Evolutionary conservation across 768 basidiomycete genomes (phyloP), one percentile per base, ranked within the genome.

Genomic region (Brasilioporus rufonigricans): DNA sequence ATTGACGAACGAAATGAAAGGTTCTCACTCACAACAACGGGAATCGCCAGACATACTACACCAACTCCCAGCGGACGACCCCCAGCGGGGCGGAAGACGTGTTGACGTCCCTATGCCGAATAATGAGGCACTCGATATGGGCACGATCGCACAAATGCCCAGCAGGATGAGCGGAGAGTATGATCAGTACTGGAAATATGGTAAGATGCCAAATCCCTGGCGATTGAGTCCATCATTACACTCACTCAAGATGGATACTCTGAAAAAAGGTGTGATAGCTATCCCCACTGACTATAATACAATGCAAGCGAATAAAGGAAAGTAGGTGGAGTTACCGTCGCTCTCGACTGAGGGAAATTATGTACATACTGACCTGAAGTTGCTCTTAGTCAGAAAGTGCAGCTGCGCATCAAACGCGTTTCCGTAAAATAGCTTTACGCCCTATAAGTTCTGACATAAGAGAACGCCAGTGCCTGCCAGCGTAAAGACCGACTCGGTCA

Each of bases 231-330:
- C n/a, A 18, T n/a, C 29, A 18, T 11, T 7, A 11, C 13, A 52
- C 70, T 57, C 44, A 71, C 70, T 27, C 23, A 68, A 68, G 27
- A 60, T 5, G 27, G 52, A 43, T 11, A 33, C 27, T 51, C 68
- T 63, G 41, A 71, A n/a, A 32, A 44, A 63, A 57, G 61, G 58
- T 66, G 66, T 53, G 66, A 59, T 16, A 19, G 59, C 61, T 64
- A 65, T 65, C 45, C 54, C 58, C 4, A 31, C 48, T 46, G 46
- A 29, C 48, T 50, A 56, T 19, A 27, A 27, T 19, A 19, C 12
- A 18, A 48, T 43, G 41, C 46, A 48, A 44, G 39, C 5, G 56
- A 11, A 45, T 29, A 56, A 45, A 44, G 24, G 6, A 41, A 52
- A 12, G 12, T 27, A 21, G 35, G 8, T 10, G 5, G 10, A 39